Evolutionary conservation across 805 yeast genomes (phyloP).

Genomic region (Candida pini): DNA sequence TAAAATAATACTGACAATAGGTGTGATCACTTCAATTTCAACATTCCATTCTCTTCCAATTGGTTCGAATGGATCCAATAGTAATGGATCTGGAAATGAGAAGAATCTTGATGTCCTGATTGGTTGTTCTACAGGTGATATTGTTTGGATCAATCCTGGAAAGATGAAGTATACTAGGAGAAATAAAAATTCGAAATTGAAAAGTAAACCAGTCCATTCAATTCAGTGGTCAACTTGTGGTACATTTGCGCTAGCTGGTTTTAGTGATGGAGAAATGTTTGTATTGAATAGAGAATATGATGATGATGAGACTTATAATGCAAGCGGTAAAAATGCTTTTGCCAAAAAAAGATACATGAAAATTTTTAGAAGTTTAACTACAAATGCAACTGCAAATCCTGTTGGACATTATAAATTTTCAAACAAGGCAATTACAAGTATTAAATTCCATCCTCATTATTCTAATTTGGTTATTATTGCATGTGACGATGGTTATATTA

Average conservation of each 20-base stretch:
- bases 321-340: slow-evolving; percentile 10
- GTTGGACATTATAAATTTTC: slow-evolving; percentile 62
- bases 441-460: slow-evolving; percentile 37
- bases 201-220: slow-evolving; percentile 38
- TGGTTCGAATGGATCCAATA: not conserved
- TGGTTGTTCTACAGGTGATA: slow-evolving; percentile 66
- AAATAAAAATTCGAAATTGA: slow-evolving; percentile 44
- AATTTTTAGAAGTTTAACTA: slow-evolving; percentile 15
- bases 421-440: slow-evolving; percentile 48
- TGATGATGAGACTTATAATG: slow-evolving; percentile 32
- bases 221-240: slow-evolving; percentile 44
- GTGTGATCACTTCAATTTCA: slow-evolving; percentile 37
- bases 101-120: slow-evolving; percentile 44
- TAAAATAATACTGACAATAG: slow-evolving; percentile 33
- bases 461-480: slow-evolving; percentile 43
- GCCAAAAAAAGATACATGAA: slow-evolving; percentile 32
- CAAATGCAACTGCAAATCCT: slow-evolving; percentile 28
- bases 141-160: slow-evolving; percentile 54
- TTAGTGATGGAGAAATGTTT: slow-evolving; percentile 55
- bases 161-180: slow-evolving; percentile 43
- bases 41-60: slow-evolving; percentile 23
- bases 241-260: slow-evolving; percentile 50
- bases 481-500: slow-evolving; percentile 58
- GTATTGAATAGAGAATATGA: slow-evolving; percentile 47
- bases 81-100: slow-evolving; percentile 16